These are phyloP conservation scores for Penicillium janthinellum DNA, from an alignment of 2,329 filamentous ascomycete genomes.

Conservation along the genomic window DNA sequence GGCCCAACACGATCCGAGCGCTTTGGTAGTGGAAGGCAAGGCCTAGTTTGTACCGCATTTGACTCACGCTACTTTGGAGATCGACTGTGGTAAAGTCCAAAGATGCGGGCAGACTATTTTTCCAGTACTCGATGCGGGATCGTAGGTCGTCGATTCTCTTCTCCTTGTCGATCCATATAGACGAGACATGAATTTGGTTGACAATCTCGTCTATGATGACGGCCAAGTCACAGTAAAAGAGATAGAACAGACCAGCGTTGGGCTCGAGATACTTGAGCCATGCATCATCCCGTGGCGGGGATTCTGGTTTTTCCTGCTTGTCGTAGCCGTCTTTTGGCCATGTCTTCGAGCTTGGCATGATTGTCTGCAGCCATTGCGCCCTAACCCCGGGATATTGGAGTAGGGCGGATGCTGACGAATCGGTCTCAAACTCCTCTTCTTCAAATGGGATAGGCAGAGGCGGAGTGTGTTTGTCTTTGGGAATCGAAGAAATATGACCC, in stretches of 20 bases:
- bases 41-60: conserved; percentile 1
- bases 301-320: neutral
- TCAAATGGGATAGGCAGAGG: conserved; percentile 1
- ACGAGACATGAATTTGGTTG: neutral
- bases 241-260: conserved; percentile 1
- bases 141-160: neutral
- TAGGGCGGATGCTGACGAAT: neutral
- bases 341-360: neutral
- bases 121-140: conserved; percentile 1
- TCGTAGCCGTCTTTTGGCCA: neutral
- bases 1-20: neutral
- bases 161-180: neutral
- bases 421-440: conserved; percentile 1
- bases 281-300: neutral
- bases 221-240: conserved; percentile 2
- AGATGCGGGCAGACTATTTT: neutral
- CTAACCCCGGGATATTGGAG: neutral
- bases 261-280: neutral
- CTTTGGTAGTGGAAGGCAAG: conserved; percentile 2
- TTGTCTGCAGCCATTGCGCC: conserved; percentile 1
- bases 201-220: conserved; percentile 3
- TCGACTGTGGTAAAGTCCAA: neutral
- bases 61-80: neutral
- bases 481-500: neutral
- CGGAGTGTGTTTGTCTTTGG: neutral